These are phyloP conservation scores for Crithidia brevicula DNA, from an alignment of 208 protist species.

Conservation along the genomic window DNA sequence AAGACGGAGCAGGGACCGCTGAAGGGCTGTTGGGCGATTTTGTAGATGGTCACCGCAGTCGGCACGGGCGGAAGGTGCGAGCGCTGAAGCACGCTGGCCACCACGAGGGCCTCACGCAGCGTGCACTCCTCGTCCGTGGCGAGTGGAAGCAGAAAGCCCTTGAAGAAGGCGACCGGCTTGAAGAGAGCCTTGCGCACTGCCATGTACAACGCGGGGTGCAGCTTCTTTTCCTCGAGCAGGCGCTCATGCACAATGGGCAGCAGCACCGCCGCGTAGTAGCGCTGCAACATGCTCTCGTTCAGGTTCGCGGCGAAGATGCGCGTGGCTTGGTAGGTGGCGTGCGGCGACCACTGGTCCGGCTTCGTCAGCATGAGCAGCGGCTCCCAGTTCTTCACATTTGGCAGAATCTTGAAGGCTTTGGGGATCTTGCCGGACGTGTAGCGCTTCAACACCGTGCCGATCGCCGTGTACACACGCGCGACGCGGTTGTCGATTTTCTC, in stretches of 20 bases:
- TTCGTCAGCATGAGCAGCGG: constrained; percentile 97
- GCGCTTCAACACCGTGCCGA: constrained; percentile 94
- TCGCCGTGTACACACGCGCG: constrained; percentile 91
- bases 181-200: constrained; percentile 98
- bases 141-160: constrained; percentile 98
- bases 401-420: constrained; percentile 99
- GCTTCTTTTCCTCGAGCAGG: constrained; percentile 82
- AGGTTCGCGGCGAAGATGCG: constrained; percentile 97
- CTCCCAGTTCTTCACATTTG: constrained; percentile 97
- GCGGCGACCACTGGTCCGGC: constrained; percentile 95
- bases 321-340: constrained; percentile 96
- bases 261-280: constrained; percentile 98
- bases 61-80: constrained; percentile 89
- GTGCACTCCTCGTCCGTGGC: constrained; percentile 95
- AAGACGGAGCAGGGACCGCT: constrained; percentile 93
- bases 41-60: constrained; percentile 95
- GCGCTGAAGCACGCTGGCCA: constrained; percentile 94
- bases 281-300: constrained; percentile 97
- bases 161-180: constrained; percentile 99
- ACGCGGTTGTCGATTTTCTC: constrained; percentile 82
- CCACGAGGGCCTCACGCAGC: constrained; percentile 95
- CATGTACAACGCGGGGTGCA: constrained; percentile 99
- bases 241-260: constrained; percentile 94
- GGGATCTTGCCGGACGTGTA: constrained; percentile 99
- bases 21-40: constrained; percentile 94